phyloP scores from a whole-genome alignment of 2,329 filamentous ascomycete species.

The Biscogniauxia mediterranea region DNA sequence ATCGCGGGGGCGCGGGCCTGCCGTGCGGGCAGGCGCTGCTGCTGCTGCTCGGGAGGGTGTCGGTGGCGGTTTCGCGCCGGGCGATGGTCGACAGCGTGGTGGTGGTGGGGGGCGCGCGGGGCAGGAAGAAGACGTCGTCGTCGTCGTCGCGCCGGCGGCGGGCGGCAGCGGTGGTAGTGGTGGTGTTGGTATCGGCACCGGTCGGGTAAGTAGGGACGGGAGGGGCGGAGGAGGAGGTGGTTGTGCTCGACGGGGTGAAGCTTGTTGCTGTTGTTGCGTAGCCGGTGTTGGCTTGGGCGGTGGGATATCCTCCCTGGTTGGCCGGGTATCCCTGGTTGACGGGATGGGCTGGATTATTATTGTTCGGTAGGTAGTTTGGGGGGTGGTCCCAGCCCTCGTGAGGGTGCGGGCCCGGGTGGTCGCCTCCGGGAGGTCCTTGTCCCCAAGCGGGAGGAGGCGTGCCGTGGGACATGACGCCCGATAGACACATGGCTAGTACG shows the following conservation, averaged over 20 bases:
- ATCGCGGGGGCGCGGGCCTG: neutral
- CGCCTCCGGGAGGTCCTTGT: neutral
- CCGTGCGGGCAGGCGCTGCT: neutral
- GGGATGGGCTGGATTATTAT: neutral
- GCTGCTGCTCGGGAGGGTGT: neutral
- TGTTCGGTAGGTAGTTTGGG: neutral
- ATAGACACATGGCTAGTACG: neutral
- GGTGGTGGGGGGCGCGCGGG: too few relatives aligned
- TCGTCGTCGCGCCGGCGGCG: too few relatives aligned
- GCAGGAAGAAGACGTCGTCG: neutral
- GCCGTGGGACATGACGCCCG: neutral
- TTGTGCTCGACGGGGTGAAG: too few relatives aligned
- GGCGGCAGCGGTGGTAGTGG: too few relatives aligned
- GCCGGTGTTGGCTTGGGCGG: too few relatives aligned
- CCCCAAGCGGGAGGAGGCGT: neutral
- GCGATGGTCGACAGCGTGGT: neutral
- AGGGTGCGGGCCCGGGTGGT: neutral
- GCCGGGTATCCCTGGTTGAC: neutral
- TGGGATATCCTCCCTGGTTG: too few relatives aligned
- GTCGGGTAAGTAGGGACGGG: too few relatives aligned
- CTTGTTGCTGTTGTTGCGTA: too few relatives aligned
- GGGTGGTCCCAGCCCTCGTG: neutral
- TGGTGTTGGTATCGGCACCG: too few relatives aligned
- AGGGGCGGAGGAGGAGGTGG: too few relatives aligned
- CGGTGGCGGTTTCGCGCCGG: neutral